Evolutionary conservation across 495 filamentous ascomycete species (phyloP), one percentile per base, ranked within the genome.

Genomic region (Peziza echinospora): DNA sequence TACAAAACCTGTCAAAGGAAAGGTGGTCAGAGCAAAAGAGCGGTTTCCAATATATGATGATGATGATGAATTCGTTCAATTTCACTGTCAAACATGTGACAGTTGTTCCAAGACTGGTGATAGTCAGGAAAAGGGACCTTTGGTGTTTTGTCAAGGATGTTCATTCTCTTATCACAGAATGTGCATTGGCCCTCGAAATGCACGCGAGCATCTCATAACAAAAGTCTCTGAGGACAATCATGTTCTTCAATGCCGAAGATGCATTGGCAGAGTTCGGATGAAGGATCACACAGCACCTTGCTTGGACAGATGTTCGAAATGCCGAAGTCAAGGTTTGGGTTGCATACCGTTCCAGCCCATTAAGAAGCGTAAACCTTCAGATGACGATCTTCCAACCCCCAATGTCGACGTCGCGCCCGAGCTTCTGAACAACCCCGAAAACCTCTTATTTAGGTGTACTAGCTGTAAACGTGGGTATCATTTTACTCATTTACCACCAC

Each of bases 141-240:
- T 96, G 19, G 67, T 96, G 3, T 80, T 71, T 53, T 99, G 91
- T 53, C 91, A 99, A 60, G 87, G 91, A 17, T 99, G 91, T 60
- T 82, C 75, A 3, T 68, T 72, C 21, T 67, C 80, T 0, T 93
- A 82, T 51, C 91, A 99, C 55, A 78, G 80, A 53, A 56, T 52
- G 25, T 99, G 91, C 57, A 66, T 99, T 11, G 83, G 85, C 17
- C 60, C 65, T n/a, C 75, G 87, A 16, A 71, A 64, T 24, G 60
- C 52, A 9, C 71, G 91, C 39, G 84, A 93, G 5, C 89, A 96
- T 62, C 66, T 87, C n/a, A 83, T 91, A 21, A 94, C 89, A n/a
- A 96, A 93, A 60, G 65, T 94, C 42, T 73, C 64, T 3, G 64
- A 75, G 4, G 75, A 77, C 11, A 65, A 79, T 13, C 94, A 89